Base-by-base conservation (phyloP, 202 grass and related monocot species). In the Dendrocalamus latiflorus region DNA sequence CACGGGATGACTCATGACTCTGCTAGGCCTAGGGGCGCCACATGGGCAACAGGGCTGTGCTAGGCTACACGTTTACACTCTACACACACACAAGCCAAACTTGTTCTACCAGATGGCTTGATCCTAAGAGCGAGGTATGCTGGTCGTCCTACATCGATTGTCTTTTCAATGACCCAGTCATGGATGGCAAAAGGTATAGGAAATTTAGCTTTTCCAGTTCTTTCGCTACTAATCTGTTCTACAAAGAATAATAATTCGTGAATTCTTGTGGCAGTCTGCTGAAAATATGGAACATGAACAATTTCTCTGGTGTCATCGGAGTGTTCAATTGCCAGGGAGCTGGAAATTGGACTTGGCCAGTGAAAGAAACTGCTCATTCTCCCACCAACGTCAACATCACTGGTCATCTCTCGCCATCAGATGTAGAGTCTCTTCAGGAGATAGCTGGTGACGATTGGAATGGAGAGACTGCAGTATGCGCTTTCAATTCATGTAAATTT, bases 271-370 rank as follows among this genome's bases (percentile, higher is more conserved):
- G 55, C 81, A 87, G 84, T 57, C 67, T 89, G 15, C 48, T 93
- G 74, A 90, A 87, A 83, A 85, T 93, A 75, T 93, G 87, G 87
- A 93, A 93, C 45, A 11, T 71, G 77, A 93, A 85, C 68, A 87
- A 90, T 8, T 85, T 78, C 18, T 87, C 58, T 75, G 84, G 81
- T 84, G 81, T 79, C 9, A 66, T 87, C 9, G 81, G 91, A 44
- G 80, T 82, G 37, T 92, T 92, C 81, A 78, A 92, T 34, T 92
- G 81, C 44, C 90, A 89, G 65, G 90, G 80, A 74, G 71, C 84
- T 24, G 87, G 91, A 26, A 79, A 62, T 25, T 92, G 90, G 83
- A 68, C 69, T 80, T 91, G 81, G 70, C 81, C 85, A 74, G 65
- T 87, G 50, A 84, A 69, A 50, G 81, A 87, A 74, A 70, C 3